Percentiles rank a stretch among this genome's conserved stretches.
phyloP scores from a whole-genome alignment of 2,329 filamentous ascomycete species.

The Zymoseptoria crescenta region DNA sequence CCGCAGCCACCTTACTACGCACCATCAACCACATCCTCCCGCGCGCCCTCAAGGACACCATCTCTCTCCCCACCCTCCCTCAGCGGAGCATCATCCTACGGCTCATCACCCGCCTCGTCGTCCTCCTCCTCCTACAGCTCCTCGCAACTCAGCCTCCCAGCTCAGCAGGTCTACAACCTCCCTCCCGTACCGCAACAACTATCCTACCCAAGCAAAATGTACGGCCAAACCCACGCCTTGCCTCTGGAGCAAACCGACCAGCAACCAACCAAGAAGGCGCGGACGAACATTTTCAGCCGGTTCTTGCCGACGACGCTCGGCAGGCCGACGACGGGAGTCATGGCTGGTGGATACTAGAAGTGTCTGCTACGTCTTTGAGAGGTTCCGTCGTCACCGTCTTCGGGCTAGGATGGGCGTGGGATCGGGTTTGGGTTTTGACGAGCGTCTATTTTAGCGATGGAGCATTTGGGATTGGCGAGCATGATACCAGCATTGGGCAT shows the following conservation, averaged over 20 bases:
- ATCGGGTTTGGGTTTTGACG: neutral
- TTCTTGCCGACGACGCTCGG: conserved; percentile 28
- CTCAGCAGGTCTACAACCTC: conserved; percentile 2
- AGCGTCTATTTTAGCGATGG: neutral
- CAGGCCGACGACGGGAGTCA: conserved; percentile 10
- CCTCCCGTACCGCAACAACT: conserved; percentile 4
- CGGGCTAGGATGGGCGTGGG: too few relatives aligned
- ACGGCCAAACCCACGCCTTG: conserved; percentile 13
- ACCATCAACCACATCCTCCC: conserved; percentile 22
- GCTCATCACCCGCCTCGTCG: conserved; percentile 15
- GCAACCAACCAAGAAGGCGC: conserved; percentile 31
- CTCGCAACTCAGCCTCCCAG: conserved; percentile 1
- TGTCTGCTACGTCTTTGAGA: neutral
- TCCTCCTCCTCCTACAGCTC: conserved; percentile 26
- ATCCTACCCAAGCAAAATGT: neutral
- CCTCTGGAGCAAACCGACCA: conserved; percentile 25
- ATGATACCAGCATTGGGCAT: neutral
- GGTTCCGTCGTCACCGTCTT: neutral
- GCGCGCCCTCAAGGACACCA: conserved; percentile 39
- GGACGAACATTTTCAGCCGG: conserved; percentile 31
- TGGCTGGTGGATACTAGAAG: conserved; percentile 13
- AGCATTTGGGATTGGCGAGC: neutral
- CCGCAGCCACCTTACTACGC: conserved; percentile 23
- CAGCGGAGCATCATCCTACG: conserved; percentile 29
- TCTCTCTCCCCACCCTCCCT: conserved; percentile 42